Base-by-base conservation (phyloP, 1,284 basidiomycete species). In the Afroboletus lepidellus region DNA sequence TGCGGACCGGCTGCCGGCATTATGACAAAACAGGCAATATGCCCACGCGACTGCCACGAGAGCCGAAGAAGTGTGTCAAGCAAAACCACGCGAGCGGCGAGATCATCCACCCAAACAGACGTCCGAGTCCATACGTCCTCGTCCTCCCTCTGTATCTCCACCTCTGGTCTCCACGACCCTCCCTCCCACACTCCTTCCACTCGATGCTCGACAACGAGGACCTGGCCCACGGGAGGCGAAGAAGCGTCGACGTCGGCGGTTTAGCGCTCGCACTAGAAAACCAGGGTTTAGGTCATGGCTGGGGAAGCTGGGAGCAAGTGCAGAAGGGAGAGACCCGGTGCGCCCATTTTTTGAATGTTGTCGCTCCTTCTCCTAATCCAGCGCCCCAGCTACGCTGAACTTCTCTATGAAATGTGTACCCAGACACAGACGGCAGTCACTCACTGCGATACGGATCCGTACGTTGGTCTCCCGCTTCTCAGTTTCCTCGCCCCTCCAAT, bases 231-330 rank as follows among this genome's bases (percentile, higher is more conserved):
- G 71, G 60, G 62, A 67, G 83, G n/a, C 69, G 91, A 52, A 75
- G 87, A 43, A 92, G 89, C 65, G 90, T 92, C 54, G 92, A 94
- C 67, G 79, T 90, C 37, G 91, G 92, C 24, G 91, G 92, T 36
- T 78, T 94, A 51, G 83, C 85, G 51, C 81, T 92, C 41, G 90
- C 91, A 1, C 79, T 90, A 37, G 77, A 77, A 53, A 81, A 83
- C 56, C 77, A 73, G 47, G 80, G 77, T 25, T 75, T 80, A 48
- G 86, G 85, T 5, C 79, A 82, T 59, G 88, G 87, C n/a, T 90
- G 87, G 85, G 77, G 85, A 53, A 82, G 84, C 30, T 82, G 80
- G 77, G 79, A 77, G 45, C 75, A 77, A 34, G 71, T 71, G 9
- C 76, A 81, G 45, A 74, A 77, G 16, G 77, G 75, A 27, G 80